Percentiles rank a stretch among this genome's conserved stretches.
Conservation (phyloP, 2,329 filamentous ascomycete genomes). For the Microsporum canis region DNA sequence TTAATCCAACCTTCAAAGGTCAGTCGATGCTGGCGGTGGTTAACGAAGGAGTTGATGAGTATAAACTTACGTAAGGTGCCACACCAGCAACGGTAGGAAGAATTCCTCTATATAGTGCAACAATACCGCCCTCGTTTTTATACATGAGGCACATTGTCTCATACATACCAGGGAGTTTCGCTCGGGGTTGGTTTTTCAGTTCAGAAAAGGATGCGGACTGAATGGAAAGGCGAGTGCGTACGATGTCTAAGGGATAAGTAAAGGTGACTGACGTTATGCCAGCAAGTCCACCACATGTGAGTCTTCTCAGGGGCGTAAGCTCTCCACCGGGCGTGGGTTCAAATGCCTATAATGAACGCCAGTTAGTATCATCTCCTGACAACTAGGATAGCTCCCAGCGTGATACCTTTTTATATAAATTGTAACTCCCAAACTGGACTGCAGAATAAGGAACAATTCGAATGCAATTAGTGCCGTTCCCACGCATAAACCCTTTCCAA, state of each 20-base stretch:
- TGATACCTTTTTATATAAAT: constrained; percentile 83
- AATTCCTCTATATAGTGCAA: constrained; percentile 86
- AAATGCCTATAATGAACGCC: constrained; percentile 21
- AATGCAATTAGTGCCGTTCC: constrained; percentile 96
- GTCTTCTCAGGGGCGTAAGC: constrained; percentile 59
- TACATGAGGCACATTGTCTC: constrained; percentile 73
- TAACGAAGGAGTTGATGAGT: not conserved
- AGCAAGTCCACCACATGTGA: constrained; percentile 81
- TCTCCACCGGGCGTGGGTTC: constrained; percentile 61
- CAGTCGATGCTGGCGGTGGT: constrained; percentile 11
- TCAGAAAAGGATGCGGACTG: constrained; percentile 91
- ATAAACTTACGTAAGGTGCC: constrained; percentile 65
- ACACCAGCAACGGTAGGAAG: constrained; percentile 89
- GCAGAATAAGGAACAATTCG: constrained; percentile 97
- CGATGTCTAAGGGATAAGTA: constrained; percentile 95
- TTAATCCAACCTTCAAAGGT: constrained; percentile 63
- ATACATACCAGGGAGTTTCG: constrained; percentile 78
- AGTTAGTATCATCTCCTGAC: not conserved
- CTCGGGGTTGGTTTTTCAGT: constrained; percentile 50
- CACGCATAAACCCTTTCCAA: constrained; percentile 93
- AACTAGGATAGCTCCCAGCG: not conserved
- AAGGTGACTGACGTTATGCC: constrained; percentile 91
- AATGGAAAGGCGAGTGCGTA: constrained; percentile 87
- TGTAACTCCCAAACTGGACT: constrained; percentile 96
- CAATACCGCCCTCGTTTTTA: constrained; percentile 72